Conservation (phyloP, 2,329 filamentous ascomycete genomes). For the Fulvia fulva region DNA sequence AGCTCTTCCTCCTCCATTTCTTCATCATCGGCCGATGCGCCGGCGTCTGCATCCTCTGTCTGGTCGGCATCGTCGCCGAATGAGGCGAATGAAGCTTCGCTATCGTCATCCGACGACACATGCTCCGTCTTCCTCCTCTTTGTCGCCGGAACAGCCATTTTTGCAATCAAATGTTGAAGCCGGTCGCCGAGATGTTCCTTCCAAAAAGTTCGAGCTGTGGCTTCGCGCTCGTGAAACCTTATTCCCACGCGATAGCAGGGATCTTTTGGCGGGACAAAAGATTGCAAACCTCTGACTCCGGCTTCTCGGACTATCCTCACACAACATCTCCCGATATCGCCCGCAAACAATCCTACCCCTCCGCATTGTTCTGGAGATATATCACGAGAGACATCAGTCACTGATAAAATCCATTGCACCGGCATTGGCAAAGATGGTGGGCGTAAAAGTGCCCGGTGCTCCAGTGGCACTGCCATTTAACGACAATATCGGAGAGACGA, state of each 20-base stretch:
- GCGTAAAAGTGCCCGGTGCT: slow-evolving; percentile 19
- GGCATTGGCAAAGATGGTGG: not conserved
- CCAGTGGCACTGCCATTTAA: slow-evolving; percentile 30
- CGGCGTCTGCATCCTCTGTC: not conserved
- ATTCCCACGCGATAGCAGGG: not conserved
- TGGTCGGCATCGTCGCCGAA: slow-evolving; percentile 22
- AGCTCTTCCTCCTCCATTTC: slow-evolving; percentile 15
- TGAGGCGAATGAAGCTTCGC: slow-evolving; percentile 33
- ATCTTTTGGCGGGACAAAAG: not conserved
- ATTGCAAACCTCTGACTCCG: not conserved
- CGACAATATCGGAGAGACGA: slow-evolving; percentile 58
- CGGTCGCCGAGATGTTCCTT: not conserved
- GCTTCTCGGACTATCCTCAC: too few relatives aligned
- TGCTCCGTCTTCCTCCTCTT: slow-evolving; percentile 36
- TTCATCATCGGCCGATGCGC: slow-evolving; percentile 4
- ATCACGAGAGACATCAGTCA: not conserved
- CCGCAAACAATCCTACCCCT: not conserved
- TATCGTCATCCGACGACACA: slow-evolving; percentile 27
- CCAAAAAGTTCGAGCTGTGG: not conserved
- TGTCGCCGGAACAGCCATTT: slow-evolving; percentile 30
- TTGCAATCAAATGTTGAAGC: not conserved
- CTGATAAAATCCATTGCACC: not conserved
- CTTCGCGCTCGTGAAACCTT: not conserved
- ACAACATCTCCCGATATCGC: not conserved
- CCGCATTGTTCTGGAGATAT: not conserved